Evolutionary conservation across 2,329 filamentous ascomycete genomes (phyloP), one percentile per base, ranked within the genome.

Genomic region (Coniochaeta prunicola): DNA sequence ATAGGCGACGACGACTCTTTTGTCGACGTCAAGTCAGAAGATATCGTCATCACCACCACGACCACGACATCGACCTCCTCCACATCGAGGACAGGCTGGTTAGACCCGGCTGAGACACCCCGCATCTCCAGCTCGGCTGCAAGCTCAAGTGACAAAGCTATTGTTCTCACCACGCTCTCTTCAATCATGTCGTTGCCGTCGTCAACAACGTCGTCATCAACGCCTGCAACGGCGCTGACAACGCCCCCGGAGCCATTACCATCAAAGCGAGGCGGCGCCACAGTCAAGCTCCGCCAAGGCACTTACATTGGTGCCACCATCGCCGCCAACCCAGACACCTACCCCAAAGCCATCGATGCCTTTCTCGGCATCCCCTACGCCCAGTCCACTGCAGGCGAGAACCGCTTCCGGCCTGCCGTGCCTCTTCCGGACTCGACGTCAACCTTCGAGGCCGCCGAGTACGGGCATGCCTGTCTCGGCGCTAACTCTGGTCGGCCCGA

Each of bases 341-440:
- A 65, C 53, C 63, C 78, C 4, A 74, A 73, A 54, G 64, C 72
- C 17, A 63, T 83, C 45, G 77, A 82, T 42, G 73, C 73, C 12
- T 83, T 78, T 66, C 73, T 76, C 50, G 79, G 79, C 56, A 73
- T 83, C 31, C 79, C 80, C 0, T 83, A 76, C 62, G 80, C 77
- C 17, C 69, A 75, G 63, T 64, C 67, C n/a, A 72, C 74, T 1
- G 66, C 64, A 5, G 73, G 71, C 24, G 68, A 68, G 65, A 78
- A 74, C 69, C 80, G 77, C 58, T 84, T 79, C 68, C 76, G 66
- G 33, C 72, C 65, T 36, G 76, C 75, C 17, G 71, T 68, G 64
- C 69, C 68, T 12, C 62, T 78, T n/a, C 45, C 60, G 10, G 40
- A 55, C 1, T 59, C 58, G 2, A 54, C 42, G 1, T 58, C 63